phyloP scores from a whole-genome alignment of 257 asterid species.

The Lycium barbarum region DNA sequence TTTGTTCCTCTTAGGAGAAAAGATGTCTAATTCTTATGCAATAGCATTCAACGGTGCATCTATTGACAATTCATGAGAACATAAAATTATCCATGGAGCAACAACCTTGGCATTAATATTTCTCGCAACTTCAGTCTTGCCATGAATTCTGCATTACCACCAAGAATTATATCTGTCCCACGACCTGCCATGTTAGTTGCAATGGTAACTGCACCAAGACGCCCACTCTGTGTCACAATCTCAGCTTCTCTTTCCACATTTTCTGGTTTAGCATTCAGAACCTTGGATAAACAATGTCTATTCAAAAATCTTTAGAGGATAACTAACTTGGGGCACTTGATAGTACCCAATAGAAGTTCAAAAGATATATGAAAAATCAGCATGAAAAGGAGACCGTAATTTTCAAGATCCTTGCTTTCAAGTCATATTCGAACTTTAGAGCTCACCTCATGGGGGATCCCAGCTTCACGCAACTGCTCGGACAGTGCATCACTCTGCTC shows the following conservation, averaged over 20 bases:
- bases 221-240: conserved; percentile 99
- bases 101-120: conserved; percentile 97
- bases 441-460: conserved; percentile 88
- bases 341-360: not conserved
- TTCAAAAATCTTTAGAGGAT: conserved; percentile 21
- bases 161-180: conserved; percentile 98
- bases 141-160: conserved; percentile 99
- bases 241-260: conserved; percentile 99
- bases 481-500: conserved; percentile 98
- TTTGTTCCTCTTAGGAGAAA: not conserved
- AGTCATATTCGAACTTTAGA: conserved; percentile 24
- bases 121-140: conserved; percentile 97
- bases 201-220: conserved; percentile 96
- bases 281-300: conserved; percentile 49
- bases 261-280: conserved; percentile 98
- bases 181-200: conserved; percentile 99
- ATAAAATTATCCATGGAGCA: conserved; percentile 26
- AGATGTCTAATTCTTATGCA: not conserved
- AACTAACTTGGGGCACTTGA: conserved; percentile 18
- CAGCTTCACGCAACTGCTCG: conserved; percentile 82
- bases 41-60: conserved; percentile 6
- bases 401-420: not conserved
- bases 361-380: conserved; percentile 6
- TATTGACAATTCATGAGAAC: not conserved
- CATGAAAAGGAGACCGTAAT: conserved; percentile 25